These are phyloP conservation scores for Clitopilus passeckerianus DNA, from an alignment of 768 basidiomycete species.

Conservation along the genomic window DNA sequence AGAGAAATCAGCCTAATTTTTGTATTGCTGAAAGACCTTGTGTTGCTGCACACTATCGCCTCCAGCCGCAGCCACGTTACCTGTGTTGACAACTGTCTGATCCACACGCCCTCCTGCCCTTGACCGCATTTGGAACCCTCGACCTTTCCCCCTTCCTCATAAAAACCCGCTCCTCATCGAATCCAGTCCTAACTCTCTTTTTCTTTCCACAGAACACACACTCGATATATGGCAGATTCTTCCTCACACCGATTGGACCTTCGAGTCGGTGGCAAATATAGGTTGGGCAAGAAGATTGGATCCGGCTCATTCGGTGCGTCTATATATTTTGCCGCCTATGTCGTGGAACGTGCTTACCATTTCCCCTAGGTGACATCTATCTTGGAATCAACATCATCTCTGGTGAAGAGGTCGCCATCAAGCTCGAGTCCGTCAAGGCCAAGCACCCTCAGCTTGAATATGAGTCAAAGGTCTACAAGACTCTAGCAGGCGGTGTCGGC, in stretches of 20 bases:
- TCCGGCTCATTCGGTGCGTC: conserved; percentile 93
- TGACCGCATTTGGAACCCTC: conserved; percentile 26
- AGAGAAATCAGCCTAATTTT: background rate
- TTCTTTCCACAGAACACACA: conserved; percentile 13
- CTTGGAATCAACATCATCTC: conserved; percentile 99
- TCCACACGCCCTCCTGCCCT: conserved; percentile 37
- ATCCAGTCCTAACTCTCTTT: conserved; percentile 14
- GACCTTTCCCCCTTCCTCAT: conserved; percentile 16
- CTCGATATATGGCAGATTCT: conserved; percentile 64
- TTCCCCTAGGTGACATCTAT: conserved; percentile 87
- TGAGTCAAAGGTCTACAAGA: conserved; percentile 93
- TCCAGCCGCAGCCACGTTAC: conserved; percentile 32
- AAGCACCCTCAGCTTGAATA: conserved; percentile 99
- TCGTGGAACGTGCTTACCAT: conserved; percentile 6
- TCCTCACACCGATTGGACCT: conserved; percentile 74
- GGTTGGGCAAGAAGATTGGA: conserved; percentile 98
- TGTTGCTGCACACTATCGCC: conserved; percentile 4
- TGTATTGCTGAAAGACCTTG: background rate
- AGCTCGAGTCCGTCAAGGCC: conserved; percentile 99
- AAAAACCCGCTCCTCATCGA: conserved; percentile 10
- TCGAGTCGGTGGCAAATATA: conserved; percentile 91
- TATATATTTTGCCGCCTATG: conserved; percentile 2
- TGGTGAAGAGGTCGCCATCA: conserved; percentile 99
- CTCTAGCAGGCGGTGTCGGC: conserved; percentile 97
- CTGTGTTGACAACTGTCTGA: conserved; percentile 31